Evolutionary conservation across 768 basidiomycete species (phyloP).

Genomic region (Tephrocybe sp.): DNA sequence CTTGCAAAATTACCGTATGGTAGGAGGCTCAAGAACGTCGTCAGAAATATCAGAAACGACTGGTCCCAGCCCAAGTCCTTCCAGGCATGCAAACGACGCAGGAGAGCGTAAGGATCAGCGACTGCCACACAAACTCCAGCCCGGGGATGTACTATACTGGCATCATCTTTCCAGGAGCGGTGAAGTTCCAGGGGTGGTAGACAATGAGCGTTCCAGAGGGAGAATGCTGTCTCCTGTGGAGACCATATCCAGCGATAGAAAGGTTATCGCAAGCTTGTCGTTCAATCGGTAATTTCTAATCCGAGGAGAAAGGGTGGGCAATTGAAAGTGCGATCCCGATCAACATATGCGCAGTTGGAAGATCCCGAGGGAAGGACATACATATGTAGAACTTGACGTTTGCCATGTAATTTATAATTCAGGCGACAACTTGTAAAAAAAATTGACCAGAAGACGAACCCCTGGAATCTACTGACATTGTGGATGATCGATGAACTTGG

Average conservation of each 20-base stretch:
- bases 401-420: too few relatives aligned
- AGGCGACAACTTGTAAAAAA: too few relatives aligned
- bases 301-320: conserved; percentile 5
- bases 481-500: too few relatives aligned
- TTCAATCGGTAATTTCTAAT: conserved; percentile 33
- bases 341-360: too few relatives aligned
- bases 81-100: conserved; percentile 23
- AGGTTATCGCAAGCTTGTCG: conserved; percentile 14
- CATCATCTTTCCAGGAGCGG: conserved; percentile 71
- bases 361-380: too few relatives aligned
- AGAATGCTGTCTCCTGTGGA: conserved; percentile 6
- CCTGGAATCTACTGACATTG: too few relatives aligned
- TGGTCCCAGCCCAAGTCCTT: conserved; percentile 14
- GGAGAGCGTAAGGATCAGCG: conserved; percentile 37
- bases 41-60: conserved; percentile 20
- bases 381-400: too few relatives aligned
- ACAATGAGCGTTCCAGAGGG: conserved; percentile 58
- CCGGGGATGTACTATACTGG: conserved; percentile 73
- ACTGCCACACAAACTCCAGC: conserved; percentile 39
- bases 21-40: conserved; percentile 15
- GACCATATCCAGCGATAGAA: conserved; percentile 16
- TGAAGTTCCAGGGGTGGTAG: conserved; percentile 68
- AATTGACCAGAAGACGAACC: too few relatives aligned
- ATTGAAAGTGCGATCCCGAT: too few relatives aligned
- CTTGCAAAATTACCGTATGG: conserved; percentile 11